These are phyloP conservation scores for Rosellinia necatrix DNA, from an alignment of 2,329 filamentous ascomycete genomes.

Conservation along the genomic window DNA sequence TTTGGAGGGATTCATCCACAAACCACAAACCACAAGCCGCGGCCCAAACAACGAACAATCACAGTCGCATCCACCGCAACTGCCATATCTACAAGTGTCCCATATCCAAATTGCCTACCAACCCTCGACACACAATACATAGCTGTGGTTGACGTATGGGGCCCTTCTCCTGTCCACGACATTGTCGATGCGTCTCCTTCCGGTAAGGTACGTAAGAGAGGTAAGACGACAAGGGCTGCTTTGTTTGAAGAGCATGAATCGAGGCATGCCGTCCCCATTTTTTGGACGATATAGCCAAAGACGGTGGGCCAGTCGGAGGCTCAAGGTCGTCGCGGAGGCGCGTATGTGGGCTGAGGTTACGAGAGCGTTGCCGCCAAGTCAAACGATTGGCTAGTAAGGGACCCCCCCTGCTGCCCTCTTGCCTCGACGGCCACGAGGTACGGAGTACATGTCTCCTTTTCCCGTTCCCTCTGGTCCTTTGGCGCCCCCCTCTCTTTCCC, in stretches of 20 bases:
- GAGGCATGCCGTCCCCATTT: slow-evolving; percentile 10
- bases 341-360: slow-evolving; percentile 23
- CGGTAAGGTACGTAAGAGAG: too few species aligned
- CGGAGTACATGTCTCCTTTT: too few species aligned
- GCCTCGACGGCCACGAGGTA: too few species aligned
- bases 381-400: slow-evolving; percentile 28
- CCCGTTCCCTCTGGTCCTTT: too few species aligned
- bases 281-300: neutral
- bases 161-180: too few species aligned
- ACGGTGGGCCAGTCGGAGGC: slow-evolving; percentile 10
- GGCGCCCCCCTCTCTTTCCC: neutral
- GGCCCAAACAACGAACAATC: neutral
- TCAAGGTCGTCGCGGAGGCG: slow-evolving; percentile 26
- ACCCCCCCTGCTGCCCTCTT: neutral
- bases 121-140: too few species aligned
- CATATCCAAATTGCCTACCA: too few species aligned
- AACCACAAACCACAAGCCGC: neutral
- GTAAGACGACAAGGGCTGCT: neutral
- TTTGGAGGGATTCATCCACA: neutral
- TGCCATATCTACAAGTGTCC: neutral
- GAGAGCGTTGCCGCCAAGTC: slow-evolving; percentile 34
- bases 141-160: too few species aligned
- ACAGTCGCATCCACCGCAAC: neutral
- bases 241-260: slow-evolving; percentile 19
- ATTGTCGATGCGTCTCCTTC: too few species aligned